Evolutionary conservation across 1,284 basidiomycete species (phyloP).

Genomic region (Hypsizygus ulmarius): DNA sequence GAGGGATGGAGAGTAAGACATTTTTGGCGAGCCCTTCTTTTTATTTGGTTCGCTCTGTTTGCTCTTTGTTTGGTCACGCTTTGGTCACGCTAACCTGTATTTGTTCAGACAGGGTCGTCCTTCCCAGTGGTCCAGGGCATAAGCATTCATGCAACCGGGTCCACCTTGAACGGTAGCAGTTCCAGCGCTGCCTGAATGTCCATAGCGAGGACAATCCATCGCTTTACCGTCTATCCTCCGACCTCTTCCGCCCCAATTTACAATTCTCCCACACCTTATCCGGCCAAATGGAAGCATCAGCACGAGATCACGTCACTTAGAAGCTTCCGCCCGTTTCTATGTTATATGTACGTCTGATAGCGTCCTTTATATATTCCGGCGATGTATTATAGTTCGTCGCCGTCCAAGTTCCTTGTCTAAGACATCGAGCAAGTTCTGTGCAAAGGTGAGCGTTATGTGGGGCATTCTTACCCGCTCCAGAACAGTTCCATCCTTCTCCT

Average conservation of each 20-base stretch:
- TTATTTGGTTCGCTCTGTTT: slow-evolving; percentile 43
- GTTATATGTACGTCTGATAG: not conserved
- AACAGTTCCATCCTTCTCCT: not conserved
- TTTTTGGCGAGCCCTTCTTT: slow-evolving; percentile 37
- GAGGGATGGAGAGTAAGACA: slow-evolving; percentile 39
- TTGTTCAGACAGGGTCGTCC: slow-evolving; percentile 32
- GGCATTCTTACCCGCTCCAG: not conserved
- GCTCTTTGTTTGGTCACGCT: slow-evolving; percentile 38
- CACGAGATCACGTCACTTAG: slow-evolving; percentile 34
- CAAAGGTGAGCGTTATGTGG: no score
- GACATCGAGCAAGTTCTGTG: no score
- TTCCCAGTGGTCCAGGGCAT: not conserved
- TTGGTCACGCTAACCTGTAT: slow-evolving; percentile 36
- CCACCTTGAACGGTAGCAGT: not conserved
- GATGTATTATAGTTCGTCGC: no score
- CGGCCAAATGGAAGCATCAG: slow-evolving; percentile 24
- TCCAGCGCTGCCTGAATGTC: no score
- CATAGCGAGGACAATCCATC: slow-evolving; percentile 3
- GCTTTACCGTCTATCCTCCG: slow-evolving; percentile 6
- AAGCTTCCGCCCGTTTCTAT: slow-evolving; percentile 20
- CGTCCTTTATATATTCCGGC: no score
- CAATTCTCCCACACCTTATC: slow-evolving; percentile 6
- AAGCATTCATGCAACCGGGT: not conserved
- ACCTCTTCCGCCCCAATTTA: not conserved
- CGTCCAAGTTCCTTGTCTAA: no score